Conservation (phyloP, 768 basidiomycete genomes). For the Leccinum longicurvipes region DNA sequence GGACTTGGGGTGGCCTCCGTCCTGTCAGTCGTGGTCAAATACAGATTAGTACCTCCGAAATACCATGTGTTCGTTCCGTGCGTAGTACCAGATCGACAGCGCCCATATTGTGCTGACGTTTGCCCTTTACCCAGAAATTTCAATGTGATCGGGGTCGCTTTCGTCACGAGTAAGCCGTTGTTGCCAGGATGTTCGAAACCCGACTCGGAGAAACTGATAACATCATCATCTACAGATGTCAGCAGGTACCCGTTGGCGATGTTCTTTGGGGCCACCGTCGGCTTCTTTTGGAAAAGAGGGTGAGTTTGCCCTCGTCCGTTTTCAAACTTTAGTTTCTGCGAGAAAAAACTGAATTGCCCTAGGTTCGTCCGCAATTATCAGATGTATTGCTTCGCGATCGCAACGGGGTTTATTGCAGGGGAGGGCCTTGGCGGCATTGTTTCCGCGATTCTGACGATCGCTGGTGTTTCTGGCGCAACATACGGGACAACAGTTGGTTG, state of each 20-base stretch:
- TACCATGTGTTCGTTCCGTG: constrained; percentile 5
- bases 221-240: background rate
- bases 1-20: background rate
- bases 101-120: background rate
- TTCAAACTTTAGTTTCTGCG: too few relatives aligned
- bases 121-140: background rate
- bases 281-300: background rate
- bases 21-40: constrained; percentile 1
- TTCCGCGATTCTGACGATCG: constrained; percentile 30
- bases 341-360: background rate
- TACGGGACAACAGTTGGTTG: constrained; percentile 30
- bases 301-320: background rate
- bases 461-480: constrained; percentile 24
- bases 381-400: constrained; percentile 34
- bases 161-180: background rate
- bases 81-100: background rate
- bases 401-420: constrained; percentile 40
- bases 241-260: background rate
- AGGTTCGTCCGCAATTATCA: constrained; percentile 3
- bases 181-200: background rate
- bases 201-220: background rate
- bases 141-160: background rate
- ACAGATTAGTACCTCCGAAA: background rate
- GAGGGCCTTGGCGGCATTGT: constrained; percentile 39
- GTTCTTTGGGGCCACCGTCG: background rate